Evolutionary conservation across 129 eudicot species (phyloP).

Genomic region (Smallanthus sonchifolius): DNA sequence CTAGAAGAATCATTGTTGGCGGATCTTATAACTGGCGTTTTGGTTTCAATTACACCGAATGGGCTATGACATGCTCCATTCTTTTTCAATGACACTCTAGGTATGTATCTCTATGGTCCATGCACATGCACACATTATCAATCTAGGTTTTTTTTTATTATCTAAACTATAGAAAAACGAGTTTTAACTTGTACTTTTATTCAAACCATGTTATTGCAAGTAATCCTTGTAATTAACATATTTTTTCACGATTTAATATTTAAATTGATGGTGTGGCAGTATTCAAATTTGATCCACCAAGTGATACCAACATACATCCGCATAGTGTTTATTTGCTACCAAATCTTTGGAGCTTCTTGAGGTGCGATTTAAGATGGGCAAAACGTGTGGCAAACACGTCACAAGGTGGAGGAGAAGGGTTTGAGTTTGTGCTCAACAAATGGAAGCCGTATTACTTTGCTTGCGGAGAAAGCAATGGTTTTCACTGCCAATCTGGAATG

Average conservation of each 20-base stretch:
- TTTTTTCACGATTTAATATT: background rate
- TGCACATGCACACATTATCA: background rate
- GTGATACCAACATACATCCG: slow-evolving; percentile 39
- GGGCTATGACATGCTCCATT: slow-evolving; percentile 61
- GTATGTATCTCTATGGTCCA: slow-evolving; percentile 27
- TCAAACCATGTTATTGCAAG: background rate
- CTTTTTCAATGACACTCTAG: slow-evolving; percentile 54
- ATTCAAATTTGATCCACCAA: slow-evolving; percentile 69
- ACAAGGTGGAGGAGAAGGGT: slow-evolving; percentile 65
- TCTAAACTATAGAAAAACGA: too few relatives aligned
- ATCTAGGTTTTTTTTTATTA: too few relatives aligned
- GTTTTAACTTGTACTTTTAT: too few relatives aligned
- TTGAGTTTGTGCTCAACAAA: slow-evolving; percentile 50
- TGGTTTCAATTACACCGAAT: slow-evolving; percentile 60
- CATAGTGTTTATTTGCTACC: slow-evolving; percentile 66
- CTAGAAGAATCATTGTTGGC: slow-evolving; percentile 52
- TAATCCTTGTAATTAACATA: background rate
- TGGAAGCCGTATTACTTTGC: slow-evolving; percentile 71
- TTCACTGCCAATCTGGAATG: slow-evolving; percentile 69
- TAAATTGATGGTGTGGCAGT: slow-evolving; percentile 32
- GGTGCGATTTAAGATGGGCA: slow-evolving; percentile 55
- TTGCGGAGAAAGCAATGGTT: slow-evolving; percentile 61
- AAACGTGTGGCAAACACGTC: slow-evolving; percentile 39
- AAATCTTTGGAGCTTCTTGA: slow-evolving; percentile 50
- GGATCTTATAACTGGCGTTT: slow-evolving; percentile 64